Evolutionary conservation across 768 basidiomycete genomes (phyloP), one percentile per base, ranked within the genome.

Genomic region (Serendipita sp.): DNA sequence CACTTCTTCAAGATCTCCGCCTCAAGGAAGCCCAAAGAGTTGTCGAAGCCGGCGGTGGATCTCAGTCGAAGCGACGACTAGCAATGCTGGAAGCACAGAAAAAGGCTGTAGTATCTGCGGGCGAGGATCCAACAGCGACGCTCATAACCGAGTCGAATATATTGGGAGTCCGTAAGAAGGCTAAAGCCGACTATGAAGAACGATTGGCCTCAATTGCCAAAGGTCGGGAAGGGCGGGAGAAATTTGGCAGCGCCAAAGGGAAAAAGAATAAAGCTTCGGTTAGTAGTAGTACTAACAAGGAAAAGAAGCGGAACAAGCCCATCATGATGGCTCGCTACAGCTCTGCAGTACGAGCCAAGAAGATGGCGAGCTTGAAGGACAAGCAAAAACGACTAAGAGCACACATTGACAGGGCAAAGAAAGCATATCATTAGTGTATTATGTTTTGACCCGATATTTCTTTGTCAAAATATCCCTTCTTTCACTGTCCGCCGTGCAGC

Each of bases 61-160:
- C 82, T 18, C 67, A 69, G 43, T 85, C 91, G 2, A 96, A 96
- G 73, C 86, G 95, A 36, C 97, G 97, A 75, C 83, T 94, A 1
- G 87, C 86, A 2, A 77, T 80, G 0, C 81, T 95, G 23, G 87
- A 94, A 72, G 83, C 85, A 1, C 79, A 80, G 63, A 85, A 83
- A 71, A 86, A 85, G 72, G 75, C 76, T 2, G 66, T 69, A 64
- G 68, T 64, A 64, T 63, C 40, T n/a, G 40, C 31, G 15, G 62
- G 72, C 3, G 77, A 76, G 44, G 76, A 80, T 44, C 70, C 76
- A 1, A 76, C 80, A 29, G 79, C 82, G 46, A 70, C 75, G 15
- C 91, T 94, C 75, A 78, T 98, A 62, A 90, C 88, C 13, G 95
- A 97, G 70, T 81, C 80, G 66, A 92, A 94, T 69, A 97, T 99